Percentiles rank a stretch among this genome's conserved stretches.
These are phyloP conservation scores for Clonostachys sp. DNA, from an alignment of 2,329 filamentous ascomycete species.

Conservation along the genomic window DNA sequence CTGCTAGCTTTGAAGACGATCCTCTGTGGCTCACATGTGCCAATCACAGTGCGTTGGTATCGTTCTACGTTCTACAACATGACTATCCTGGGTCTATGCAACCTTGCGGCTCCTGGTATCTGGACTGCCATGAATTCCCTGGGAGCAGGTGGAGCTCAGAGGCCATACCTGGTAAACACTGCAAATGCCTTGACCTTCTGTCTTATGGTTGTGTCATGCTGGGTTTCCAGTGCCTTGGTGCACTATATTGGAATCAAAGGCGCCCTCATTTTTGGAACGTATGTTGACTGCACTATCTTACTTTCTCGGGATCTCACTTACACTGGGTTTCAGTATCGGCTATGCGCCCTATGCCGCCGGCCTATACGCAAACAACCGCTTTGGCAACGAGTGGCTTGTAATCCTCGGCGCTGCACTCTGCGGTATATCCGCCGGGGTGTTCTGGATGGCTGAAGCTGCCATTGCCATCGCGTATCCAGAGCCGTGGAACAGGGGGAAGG, in stretches of 20 bases:
- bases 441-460: conserved; percentile 73
- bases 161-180: conserved; percentile 63
- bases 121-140: conserved; percentile 73
- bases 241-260: conserved; percentile 67
- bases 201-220: conserved; percentile 69
- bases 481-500: conserved; percentile 59
- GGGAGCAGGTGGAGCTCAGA: conserved; percentile 62
- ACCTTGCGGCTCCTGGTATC: conserved; percentile 66
- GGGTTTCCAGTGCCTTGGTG: conserved; percentile 59
- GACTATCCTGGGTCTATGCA: conserved; percentile 65
- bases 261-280: conserved; percentile 66
- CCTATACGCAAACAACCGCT: conserved; percentile 69
- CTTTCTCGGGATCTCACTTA: not conserved
- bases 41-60: conserved; percentile 57
- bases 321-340: conserved; percentile 36
- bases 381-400: conserved; percentile 63
- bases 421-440: conserved; percentile 66
- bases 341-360: conserved; percentile 70
- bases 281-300: conserved; percentile 11
- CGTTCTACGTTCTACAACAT: conserved; percentile 71
- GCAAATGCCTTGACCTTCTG: conserved; percentile 70
- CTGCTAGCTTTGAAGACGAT: no score
- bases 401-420: conserved; percentile 65
- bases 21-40: no score
- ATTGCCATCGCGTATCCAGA: conserved; percentile 71